Base-by-base conservation (phyloP, 495 filamentous ascomycete species). In the Neurospora tetraspora region DNA sequence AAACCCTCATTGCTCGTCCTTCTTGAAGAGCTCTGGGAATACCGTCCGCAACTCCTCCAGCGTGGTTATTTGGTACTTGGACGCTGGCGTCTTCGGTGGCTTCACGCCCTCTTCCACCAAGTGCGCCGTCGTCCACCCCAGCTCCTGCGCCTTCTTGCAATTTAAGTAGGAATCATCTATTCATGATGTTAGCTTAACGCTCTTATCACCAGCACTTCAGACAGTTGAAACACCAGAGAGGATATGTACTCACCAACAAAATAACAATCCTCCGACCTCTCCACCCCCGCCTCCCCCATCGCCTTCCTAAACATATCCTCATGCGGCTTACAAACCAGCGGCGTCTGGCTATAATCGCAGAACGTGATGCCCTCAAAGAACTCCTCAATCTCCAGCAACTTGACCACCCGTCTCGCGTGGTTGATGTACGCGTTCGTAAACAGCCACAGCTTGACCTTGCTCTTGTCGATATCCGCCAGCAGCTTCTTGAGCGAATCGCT, bases 391-490 rank as follows among this genome's bases (percentile, higher is more conserved):
- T 87, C 90, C 4, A 99, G 84, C 37, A 99, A 80, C 74, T 86
- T 89, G 18, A 98, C 87, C 9, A 99, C 96, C 23, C 94, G 82
- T 74, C 87, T 89, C 7, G 88, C 96, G 77, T 99, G 96, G 59
- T 85, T 98, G 74, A 97, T 82, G 77, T 98, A 97, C 45, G 96
- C 96, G 78, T 99, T 99, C 0, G 96, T 99, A 73, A 99, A 89
- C 4, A 99, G 87, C 96, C 96, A 98, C 23, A 92, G 82, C 78
- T 90, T 92, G 74, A 97, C 92, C 77, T 96, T 97, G 74, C 76
- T 82, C 69, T 76, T 88, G 81, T 97, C 93, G 71, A 98, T 87
- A 73, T 94, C 91, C 78, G 88, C 83, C 36, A 99, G 88, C 69
- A 99, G 79, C 77, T 87, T 83, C 65, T 93, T 90, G 69, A 99